Base-by-base conservation (phyloP, 345 rosid genomes). In the Sisymbrium altissimum region DNA sequence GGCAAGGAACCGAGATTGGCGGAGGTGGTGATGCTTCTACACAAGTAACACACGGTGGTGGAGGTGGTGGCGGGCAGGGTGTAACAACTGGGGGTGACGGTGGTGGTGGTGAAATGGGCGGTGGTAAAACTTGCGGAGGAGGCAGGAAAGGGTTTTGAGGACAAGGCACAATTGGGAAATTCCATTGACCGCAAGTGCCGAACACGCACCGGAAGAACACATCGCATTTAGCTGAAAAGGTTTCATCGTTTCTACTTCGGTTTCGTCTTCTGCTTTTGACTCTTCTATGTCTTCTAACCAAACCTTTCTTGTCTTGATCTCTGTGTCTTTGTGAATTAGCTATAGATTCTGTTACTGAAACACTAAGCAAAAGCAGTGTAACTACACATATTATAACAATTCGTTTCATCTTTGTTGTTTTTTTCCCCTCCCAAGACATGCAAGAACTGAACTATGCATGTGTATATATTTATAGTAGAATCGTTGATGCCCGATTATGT, bases 111-210 rank as follows among this genome's bases (percentile, higher is more conserved):
- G n/a, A n/a, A n/a, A n/a, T n/a, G n/a, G n/a, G 72, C 7, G 67
- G 75, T 29, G 79, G 68, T 67, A 52, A 74, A 23, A n/a, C 15
- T 12, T 4, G 7, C 13, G 68, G 78, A 76, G 75, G 79, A 63
- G 80, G 75, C 66, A 76, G n/a, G 19, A 76, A 76, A 62, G 80
- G 80, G 53, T 76, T 76, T 70, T 76, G 53, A 76, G 80, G 71
- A 46, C 80, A 76, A 29, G 80, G 75, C 53, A 38, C 38, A 55
- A 70, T 29, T 1, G 75, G 80, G 38, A 76, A 76, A 39, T 64
- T 76, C 80, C 80, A 76, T 63, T 63, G 80, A 56, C 80, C 75
- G 27, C 75, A 76, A 15, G 71, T 62, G n/a, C 15, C 80, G 9
- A 76, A 70, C 7, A 76, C 30, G 27, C 80, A 76, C 18, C 58